A percentile compares a stretch with the other conserved stretches of the same genome.
Conservation (phyloP, 2,329 filamentous ascomycete genomes). For the Septoria linicola region DNA sequence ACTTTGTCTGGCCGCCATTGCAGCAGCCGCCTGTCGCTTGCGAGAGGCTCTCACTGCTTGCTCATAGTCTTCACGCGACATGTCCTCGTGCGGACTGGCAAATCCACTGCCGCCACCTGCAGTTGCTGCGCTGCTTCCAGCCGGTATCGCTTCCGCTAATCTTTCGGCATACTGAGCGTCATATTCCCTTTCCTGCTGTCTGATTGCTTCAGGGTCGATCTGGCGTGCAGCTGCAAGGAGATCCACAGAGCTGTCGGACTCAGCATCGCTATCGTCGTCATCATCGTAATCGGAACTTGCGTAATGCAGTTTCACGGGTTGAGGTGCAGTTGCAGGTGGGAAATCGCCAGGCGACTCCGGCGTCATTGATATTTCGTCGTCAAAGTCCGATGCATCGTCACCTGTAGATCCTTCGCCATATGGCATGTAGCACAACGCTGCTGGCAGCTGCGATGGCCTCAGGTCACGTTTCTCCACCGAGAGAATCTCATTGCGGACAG, state of each 20-base stretch:
- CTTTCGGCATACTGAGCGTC: slow-evolving; percentile 49
- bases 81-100: slow-evolving; percentile 40
- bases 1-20: slow-evolving; percentile 14
- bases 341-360: slow-evolving; percentile 26
- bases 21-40: slow-evolving; percentile 9
- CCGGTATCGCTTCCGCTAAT: slow-evolving; percentile 50
- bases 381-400: slow-evolving; percentile 41
- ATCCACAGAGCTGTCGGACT: slow-evolving; percentile 44
- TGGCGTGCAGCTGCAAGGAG: slow-evolving; percentile 47
- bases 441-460: slow-evolving; percentile 46
- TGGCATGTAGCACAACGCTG: slow-evolving; percentile 44
- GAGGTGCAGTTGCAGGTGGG: slow-evolving; percentile 35
- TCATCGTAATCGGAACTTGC: slow-evolving; percentile 32
- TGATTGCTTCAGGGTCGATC: slow-evolving; percentile 44
- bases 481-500: slow-evolving; percentile 66
- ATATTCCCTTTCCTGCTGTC: slow-evolving; percentile 47
- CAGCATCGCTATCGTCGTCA: slow-evolving; percentile 37
- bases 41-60: slow-evolving; percentile 22
- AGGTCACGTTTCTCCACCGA: slow-evolving; percentile 66
- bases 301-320: slow-evolving; percentile 35
- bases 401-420: slow-evolving; percentile 40
- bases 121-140: slow-evolving; percentile 50
- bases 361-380: slow-evolving; percentile 31
- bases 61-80: slow-evolving; percentile 24
- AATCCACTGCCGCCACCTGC: slow-evolving; percentile 52